Evolutionary conservation across 441 rosid genomes (phyloP), one percentile per base, ranked within the genome.

Genomic region (Rhodomyrtus psidioides): DNA sequence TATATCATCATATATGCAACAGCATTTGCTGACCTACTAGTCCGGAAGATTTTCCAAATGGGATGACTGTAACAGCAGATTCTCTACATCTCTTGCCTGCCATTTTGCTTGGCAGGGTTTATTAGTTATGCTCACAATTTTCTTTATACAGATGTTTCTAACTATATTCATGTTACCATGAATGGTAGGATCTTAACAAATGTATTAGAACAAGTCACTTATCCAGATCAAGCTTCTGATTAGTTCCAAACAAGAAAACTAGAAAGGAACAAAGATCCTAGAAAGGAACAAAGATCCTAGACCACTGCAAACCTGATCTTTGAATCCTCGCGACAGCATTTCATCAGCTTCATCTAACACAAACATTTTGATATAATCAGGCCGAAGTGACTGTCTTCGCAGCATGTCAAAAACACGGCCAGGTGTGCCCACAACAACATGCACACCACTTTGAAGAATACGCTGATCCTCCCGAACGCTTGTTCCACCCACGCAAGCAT

Each of bases 341-440:
- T 95, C 95, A 92, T 95, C 97, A 28, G 97, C 96, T 86, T 95
- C 97, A 88, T 95, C 98, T 90, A 95, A 88, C 15, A 95, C 96
- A 85, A 95, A 95, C 95, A 94, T 95, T 87, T 86, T 95, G 86
- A 95, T 95, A 88, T 89, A 59, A 87, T 95, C 96, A 83, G 96
- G 89, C 10, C 94, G 95, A 55, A 96, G 95, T 39, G 97, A 94
- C 75, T 94, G 96, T 84, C 97, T 91, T 59, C 94, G 88, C 85
- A 95, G 87, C 98, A 95, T 94, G 91, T 95, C 97, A 88, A 95
- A 95, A 8, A 95, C 98, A 91, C 96, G 98, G 55, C 98, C 96
- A 62, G 97, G 98, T 53, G 97, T 94, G 23, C 97, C 98, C 79
- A 95, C 97, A 55, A 95, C 96, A 85, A 94, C 97, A 88, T 94